phyloP scores from a whole-genome alignment of 192 early-diverging fungal species.

The Backusella luteola region DNA sequence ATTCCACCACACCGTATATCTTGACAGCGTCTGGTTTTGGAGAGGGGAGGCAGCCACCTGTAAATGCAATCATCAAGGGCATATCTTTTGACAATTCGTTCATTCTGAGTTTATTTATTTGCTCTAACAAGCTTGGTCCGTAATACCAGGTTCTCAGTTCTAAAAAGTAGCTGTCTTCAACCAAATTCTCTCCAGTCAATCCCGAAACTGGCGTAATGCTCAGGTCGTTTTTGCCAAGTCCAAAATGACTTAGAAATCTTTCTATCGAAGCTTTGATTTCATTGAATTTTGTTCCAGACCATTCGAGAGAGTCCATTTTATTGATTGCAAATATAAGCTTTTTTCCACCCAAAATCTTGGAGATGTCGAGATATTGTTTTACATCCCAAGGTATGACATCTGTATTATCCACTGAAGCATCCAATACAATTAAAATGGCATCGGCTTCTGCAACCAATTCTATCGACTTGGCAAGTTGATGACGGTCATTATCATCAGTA shows the following conservation, averaged over 20 bases:
- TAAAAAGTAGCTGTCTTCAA: slow-evolving; percentile 38
- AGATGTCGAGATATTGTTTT: slow-evolving; percentile 86
- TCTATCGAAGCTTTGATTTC: slow-evolving; percentile 69
- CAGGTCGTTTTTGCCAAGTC: slow-evolving; percentile 73
- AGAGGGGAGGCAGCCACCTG: slow-evolving; percentile 69
- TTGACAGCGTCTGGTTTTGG: slow-evolving; percentile 73
- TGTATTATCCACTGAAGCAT: slow-evolving; percentile 82
- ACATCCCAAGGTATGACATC: slow-evolving; percentile 87
- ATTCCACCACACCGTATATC: slow-evolving; percentile 71
- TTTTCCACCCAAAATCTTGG: slow-evolving; percentile 84
- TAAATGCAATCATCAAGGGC: slow-evolving; percentile 81
- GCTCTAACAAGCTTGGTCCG: slow-evolving; percentile 75
- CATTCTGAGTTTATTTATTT: slow-evolving; percentile 66
- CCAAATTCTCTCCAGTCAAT: slow-evolving; percentile 86
- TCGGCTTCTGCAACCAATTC: slow-evolving; percentile 75
- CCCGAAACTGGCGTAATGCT: slow-evolving; percentile 88
- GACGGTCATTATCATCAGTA: background rate
- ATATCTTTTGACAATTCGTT: slow-evolving; percentile 71
- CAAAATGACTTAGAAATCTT: slow-evolving; percentile 69
- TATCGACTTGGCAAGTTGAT: background rate
- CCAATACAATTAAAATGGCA: slow-evolving; percentile 90
- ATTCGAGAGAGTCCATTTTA: slow-evolving; percentile 86
- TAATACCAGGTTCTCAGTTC: slow-evolving; percentile 72
- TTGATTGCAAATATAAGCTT: slow-evolving; percentile 94
- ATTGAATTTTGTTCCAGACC: slow-evolving; percentile 80